Conservation (phyloP, 2,329 filamentous ascomycete genomes). For the Microdochium bolleyi region DNA sequence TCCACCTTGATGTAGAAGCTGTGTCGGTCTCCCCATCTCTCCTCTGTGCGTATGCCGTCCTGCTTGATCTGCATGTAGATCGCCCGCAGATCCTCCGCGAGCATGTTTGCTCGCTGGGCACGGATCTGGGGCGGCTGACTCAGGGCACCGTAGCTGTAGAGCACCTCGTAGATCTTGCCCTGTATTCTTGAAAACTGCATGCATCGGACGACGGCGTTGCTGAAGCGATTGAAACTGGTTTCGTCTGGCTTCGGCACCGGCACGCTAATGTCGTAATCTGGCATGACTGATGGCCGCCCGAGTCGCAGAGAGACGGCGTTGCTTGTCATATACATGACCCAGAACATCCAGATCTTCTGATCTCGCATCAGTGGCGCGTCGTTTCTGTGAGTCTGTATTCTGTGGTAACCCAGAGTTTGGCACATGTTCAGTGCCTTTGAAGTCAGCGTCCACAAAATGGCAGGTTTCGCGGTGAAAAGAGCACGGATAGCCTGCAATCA, state of each 20-base stretch:
- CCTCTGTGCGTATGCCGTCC: background rate
- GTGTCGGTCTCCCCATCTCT: background rate
- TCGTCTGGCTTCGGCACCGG: slow-evolving; percentile 21
- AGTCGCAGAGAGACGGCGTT: slow-evolving; percentile 50
- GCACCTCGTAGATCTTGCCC: slow-evolving; percentile 48
- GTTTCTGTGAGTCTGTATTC: slow-evolving; percentile 24
- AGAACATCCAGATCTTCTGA: slow-evolving; percentile 30
- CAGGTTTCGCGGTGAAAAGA: slow-evolving; percentile 53
- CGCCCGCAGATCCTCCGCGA: slow-evolving; percentile 27
- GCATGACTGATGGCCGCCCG: slow-evolving; percentile 48
- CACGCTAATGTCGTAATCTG: slow-evolving; percentile 51
- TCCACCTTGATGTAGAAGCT: background rate
- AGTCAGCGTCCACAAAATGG: slow-evolving; percentile 56
- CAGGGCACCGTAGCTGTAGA: slow-evolving; percentile 44
- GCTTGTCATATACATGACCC: slow-evolving; percentile 47
- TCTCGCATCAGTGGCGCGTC: slow-evolving; percentile 17
- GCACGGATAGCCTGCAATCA: slow-evolving; percentile 46
- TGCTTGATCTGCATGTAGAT: slow-evolving; percentile 20
- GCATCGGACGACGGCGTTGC: slow-evolving; percentile 8
- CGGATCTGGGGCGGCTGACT: slow-evolving; percentile 29
- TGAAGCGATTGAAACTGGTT: slow-evolving; percentile 8
- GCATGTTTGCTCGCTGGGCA: slow-evolving; percentile 25
- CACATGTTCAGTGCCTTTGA: slow-evolving; percentile 52
- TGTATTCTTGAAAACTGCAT: slow-evolving; percentile 47
- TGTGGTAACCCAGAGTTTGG: slow-evolving; percentile 55